Percentiles rank a stretch among this genome's conserved stretches.
Evolutionary conservation across 2,329 filamentous ascomycete species (phyloP).

Genomic region (Fusarium siculi): DNA sequence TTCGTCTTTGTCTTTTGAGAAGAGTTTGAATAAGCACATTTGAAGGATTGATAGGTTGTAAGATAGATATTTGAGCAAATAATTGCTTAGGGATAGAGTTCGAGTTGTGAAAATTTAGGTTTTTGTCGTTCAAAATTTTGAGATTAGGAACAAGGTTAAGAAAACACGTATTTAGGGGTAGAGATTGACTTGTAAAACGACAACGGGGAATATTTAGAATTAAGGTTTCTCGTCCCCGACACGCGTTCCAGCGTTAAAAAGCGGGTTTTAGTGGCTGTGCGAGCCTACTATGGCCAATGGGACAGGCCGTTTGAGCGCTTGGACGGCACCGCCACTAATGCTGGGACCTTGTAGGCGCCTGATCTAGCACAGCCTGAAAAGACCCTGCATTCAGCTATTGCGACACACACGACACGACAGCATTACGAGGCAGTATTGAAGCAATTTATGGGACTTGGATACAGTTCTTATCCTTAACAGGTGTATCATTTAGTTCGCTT

Average conservation of each 20-base stretch:
- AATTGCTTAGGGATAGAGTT: rapidly evolving
- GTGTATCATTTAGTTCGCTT: too few relatives aligned
- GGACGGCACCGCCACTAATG: slow-evolving; percentile 11
- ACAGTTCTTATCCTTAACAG: too few relatives aligned
- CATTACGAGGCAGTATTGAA: neutral
- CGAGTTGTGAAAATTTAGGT: neutral
- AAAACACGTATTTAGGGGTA: neutral
- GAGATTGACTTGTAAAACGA: neutral
- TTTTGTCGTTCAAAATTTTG: neutral
- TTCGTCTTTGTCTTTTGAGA: slow-evolving; percentile 20
- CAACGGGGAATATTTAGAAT: neutral
- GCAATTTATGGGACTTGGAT: neutral
- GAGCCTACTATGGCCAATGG: neutral
- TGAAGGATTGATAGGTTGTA: neutral
- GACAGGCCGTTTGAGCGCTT: neutral
- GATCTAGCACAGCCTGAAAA: slow-evolving; percentile 5
- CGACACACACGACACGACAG: neutral
- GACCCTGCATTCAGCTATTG: neutral
- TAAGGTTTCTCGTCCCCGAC: slow-evolving; percentile 4
- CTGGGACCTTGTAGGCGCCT: neutral
- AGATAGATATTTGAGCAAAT: rapidly evolving
- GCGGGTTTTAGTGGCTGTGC: slow-evolving; percentile 9
- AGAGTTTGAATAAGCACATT: slow-evolving; percentile 33
- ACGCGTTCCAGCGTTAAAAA: slow-evolving; percentile 13
- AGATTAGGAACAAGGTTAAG: neutral